Evolutionary conservation across 2,329 filamentous ascomycete genomes (phyloP), one percentile per base, ranked within the genome.

Genomic region (Epichloe gansuensis): DNA sequence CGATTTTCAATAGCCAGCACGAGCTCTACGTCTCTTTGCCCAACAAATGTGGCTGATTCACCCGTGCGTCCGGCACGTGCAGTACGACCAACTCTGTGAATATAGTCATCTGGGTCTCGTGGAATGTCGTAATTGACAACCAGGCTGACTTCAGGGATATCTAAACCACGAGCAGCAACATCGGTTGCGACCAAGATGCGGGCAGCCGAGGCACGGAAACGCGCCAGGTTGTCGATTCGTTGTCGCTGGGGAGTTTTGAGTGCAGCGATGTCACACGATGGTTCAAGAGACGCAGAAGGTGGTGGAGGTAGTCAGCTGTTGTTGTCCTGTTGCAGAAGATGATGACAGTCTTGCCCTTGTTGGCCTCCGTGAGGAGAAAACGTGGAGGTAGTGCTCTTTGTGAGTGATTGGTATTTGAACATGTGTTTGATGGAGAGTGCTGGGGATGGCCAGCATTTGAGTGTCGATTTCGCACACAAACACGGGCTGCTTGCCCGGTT

Each of bases 81-180:
- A 12, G 93, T 98, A 70, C 93, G 85, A 67, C 93, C 93, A 49
- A 96, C 91, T 12, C 93, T 83, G 72, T 98, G 93, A 59, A 98
- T 93, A 67, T 98, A 98, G 69, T 96, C 91, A 66, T 96, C 91
- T 3, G 91, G 89, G 64, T 96, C 89, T n/a, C 91, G 83, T 0
- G 93, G 93, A 1, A 98, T 82, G 65, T 98, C 93, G 69, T 91
- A 98, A 70, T 98, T 97, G 64, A 98, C 74, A 2, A 98, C 93
- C 15, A 97, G 71, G 52, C 80, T 85, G 6, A 97, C 91, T 59
- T 90, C 87, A 1, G 91, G 91, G 56, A 98, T 96, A 71, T 98
- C 93, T 4, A 98, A 80, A 76, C 93, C 93, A 67, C 93, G 81
- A 21, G 90, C 88, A 1, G 93, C 93, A 13, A 98, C 91, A 65